A percentile compares a stretch with the other conserved stretches of the same genome.
These are phyloP conservation scores for Platanthera zijinensis DNA, from an alignment of 106 monocot genomes.

Conservation along the genomic window DNA sequence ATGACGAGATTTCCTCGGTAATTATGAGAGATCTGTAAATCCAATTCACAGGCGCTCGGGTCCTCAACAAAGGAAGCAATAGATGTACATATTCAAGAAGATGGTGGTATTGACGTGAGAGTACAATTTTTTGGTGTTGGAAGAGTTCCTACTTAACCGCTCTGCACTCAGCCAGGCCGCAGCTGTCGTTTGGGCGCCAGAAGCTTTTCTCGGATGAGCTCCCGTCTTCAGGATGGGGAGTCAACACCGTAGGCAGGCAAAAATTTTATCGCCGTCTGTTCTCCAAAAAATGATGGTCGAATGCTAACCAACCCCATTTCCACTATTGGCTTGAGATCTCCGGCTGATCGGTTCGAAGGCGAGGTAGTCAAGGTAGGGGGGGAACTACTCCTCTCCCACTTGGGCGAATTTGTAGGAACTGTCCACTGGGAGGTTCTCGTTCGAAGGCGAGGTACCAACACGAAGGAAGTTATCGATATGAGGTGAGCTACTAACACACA, in stretches of 20 bases:
- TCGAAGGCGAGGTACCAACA: too few relatives aligned
- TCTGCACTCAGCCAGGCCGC: not conserved
- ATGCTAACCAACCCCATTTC: conserved; percentile 2
- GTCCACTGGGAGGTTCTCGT: too few relatives aligned
- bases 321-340: not conserved
- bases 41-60: not conserved
- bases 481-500: too few relatives aligned
- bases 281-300: not conserved
- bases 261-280: not conserved
- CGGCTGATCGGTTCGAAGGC: conserved; percentile 1
- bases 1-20: not conserved
- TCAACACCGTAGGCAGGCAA: not conserved
- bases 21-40: not conserved
- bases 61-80: not conserved
- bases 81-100: not conserved
- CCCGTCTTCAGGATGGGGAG: not conserved
- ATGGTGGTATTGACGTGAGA: conserved; percentile 1
- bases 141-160: not conserved
- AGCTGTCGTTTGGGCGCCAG: not conserved
- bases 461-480: too few relatives aligned
- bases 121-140: not conserved
- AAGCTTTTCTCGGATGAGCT: too few relatives aligned
- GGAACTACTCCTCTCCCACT: not conserved
- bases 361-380: too few relatives aligned
- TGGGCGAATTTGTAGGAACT: too few relatives aligned